Evolutionary conservation across 495 filamentous ascomycete species (phyloP), one percentile per base, ranked within the genome.

Genomic region (Pyrenula massariospora): DNA sequence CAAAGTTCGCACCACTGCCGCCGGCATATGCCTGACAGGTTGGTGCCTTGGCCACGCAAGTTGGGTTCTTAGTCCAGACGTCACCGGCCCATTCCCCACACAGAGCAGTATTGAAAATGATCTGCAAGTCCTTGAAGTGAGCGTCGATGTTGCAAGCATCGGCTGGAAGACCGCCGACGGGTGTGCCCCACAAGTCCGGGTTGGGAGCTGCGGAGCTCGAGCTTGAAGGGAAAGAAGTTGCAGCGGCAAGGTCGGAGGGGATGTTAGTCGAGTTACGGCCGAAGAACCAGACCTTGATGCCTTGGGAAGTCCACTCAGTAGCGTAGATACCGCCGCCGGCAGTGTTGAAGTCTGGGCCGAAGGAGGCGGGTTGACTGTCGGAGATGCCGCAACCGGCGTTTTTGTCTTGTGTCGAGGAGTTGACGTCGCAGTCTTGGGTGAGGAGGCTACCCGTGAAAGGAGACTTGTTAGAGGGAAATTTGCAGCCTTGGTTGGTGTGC

Each of bases 71-170:
- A 10, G 63, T 66, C 42, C 64, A 77, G 0, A 81, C 79, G 0
- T 58, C 59, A 25, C 88, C 91, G 20, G 90, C 90, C 88, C 88
- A 96, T 58, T 89, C 83, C 36, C 92, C 92, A 68, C 92, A 96
- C 70, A 96, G 89, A 0, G 84, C 86, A 0, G 83, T 87, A 68
- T 97, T 81, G 65, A 95, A 83, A 55, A 94, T 76, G 54, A 95
- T 85, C 12, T 80, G 77, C 64, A 84, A 71, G 56, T 85, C 77
- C 24, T 63, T 70, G 64, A 89, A 88, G 57, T 84, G 77, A 8
- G 65, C 66, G 25, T 73, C 68, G 48, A 88, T 76, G 58, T 87
- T 73, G 64, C 85, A 89, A 47, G 65, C 62, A 25, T 76, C 78
- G 0, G 73, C 69, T 42, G 77, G 61, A 66, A 86, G 88, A 54